Base-by-base conservation (phyloP, 352 stramenopile species). In the Globisporangium cederbergense region DNA sequence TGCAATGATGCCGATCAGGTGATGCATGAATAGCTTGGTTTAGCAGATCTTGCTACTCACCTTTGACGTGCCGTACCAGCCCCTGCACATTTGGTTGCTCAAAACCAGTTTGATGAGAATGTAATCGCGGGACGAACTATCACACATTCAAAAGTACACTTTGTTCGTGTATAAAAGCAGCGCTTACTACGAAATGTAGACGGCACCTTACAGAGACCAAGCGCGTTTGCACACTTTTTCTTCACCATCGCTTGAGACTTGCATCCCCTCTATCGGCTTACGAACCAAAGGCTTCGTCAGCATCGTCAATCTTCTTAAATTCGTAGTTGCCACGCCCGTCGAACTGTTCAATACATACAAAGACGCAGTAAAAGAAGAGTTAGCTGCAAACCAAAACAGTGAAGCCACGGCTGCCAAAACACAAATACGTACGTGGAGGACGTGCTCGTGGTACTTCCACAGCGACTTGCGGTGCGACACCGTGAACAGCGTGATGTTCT, bases 401-500 rank as follows among this genome's bases (percentile, higher is more conserved):
- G 34, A 25, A 28, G 32, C 14, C 10, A 64, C 54, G 13, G 13
- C 42, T 10, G 20, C 22, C 25, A 40, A n/a, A 49, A 60, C 14
- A 59, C 5, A 57, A 58, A 54, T 11, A 82, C 75, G 55, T 74
- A 95, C 83, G 68, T 76, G 75, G 55, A 93, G 78, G 20, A 91
- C 81, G 68, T 88, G 91, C 77, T 93, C 85, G 72, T 97, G 91
- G 72, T 97, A 95, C 63, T 81, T 85, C 88, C 89, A 96, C 11
- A 97, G 66, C 72, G 85, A 94, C 72, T 95, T 93, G 68, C 91
- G 83, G 67, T 97, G 90, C 61, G 88, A 96, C 40, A 97, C 90
- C 3, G 90, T 97, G 67, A 97, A 97, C 28, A 96, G 76, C 65
- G 90, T 97, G 69, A 97, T 97, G 74, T 90, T 90, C 57, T 95